Evolutionary conservation across 257 asterid species (phyloP).

Genomic region (Datura wrightii): DNA sequence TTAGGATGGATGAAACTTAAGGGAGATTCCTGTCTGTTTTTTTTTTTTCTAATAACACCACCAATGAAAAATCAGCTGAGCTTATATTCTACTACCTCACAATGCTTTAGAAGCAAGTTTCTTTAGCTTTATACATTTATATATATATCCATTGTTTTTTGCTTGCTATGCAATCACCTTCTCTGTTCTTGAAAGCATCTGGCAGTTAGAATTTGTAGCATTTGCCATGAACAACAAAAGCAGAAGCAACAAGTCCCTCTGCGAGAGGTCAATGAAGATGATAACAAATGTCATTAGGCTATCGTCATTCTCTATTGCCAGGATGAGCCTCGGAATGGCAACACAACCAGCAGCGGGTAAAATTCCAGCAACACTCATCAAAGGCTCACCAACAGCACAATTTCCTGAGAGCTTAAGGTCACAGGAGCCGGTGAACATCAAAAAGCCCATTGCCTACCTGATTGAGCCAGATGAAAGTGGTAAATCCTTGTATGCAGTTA

Average conservation of each 20-base stretch:
- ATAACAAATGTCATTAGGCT: slow-evolving; percentile 31
- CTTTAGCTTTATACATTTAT: not conserved
- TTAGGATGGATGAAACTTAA: slow-evolving; percentile 1
- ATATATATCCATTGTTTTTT: slow-evolving; percentile 1
- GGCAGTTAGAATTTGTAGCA: slow-evolving; percentile 8
- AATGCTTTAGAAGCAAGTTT: slow-evolving; percentile 20
- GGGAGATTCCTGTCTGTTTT: not conserved
- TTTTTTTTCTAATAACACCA: not conserved
- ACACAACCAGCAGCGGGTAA: not conserved
- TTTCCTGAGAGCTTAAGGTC: slow-evolving; percentile 28
- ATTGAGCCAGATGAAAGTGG: slow-evolving; percentile 20
- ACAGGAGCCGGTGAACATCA: slow-evolving; percentile 28
- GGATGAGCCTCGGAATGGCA: slow-evolving; percentile 21
- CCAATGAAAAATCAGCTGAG: not conserved
- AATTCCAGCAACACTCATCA: slow-evolving; percentile 15
- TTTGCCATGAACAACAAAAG: slow-evolving; percentile 33
- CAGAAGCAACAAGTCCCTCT: slow-evolving; percentile 34
- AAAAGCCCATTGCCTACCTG: slow-evolving; percentile 22
- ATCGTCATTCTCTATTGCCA: slow-evolving; percentile 35
- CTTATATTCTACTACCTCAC: not conserved
- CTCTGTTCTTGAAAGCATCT: slow-evolving; percentile 26
- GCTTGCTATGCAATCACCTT: not conserved
- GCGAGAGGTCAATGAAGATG: slow-evolving; percentile 33
- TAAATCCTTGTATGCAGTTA: not conserved
- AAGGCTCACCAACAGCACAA: slow-evolving; percentile 17